These are phyloP conservation scores for Wallacemonas sp. DNA, from an alignment of 208 protist species.

Conservation along the genomic window DNA sequence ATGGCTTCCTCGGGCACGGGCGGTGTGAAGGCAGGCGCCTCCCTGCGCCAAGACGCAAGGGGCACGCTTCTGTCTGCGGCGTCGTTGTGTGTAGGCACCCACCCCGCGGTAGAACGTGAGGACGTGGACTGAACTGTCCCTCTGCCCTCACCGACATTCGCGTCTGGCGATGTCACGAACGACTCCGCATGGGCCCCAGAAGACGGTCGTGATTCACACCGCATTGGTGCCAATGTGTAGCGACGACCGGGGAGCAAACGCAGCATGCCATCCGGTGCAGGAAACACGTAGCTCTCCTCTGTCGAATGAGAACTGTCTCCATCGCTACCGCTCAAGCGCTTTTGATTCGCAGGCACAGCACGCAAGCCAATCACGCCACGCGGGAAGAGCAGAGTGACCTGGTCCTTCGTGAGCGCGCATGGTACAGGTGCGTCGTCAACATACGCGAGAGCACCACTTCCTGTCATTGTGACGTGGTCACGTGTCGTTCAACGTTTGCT, in stretches of 20 bases:
- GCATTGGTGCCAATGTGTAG: conserved; percentile 15
- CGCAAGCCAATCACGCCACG: conserved; percentile 33
- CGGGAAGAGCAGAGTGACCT: conserved; percentile 40
- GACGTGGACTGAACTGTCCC: neutral
- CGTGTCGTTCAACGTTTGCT: no score
- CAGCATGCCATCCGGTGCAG: conserved; percentile 20
- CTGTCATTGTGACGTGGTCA: neutral
- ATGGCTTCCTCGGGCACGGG: neutral
- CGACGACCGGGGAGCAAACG: neutral
- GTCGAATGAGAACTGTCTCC: no score
- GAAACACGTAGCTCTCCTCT: conserved; percentile 29
- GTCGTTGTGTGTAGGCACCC: neutral
- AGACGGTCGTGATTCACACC: neutral
- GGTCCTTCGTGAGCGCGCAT: conserved; percentile 22
- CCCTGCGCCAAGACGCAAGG: neutral
- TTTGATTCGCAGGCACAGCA: no score
- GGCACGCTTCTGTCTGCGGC: neutral
- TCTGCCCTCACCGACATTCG: neutral
- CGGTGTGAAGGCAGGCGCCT: neutral
- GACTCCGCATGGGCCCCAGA: neutral
- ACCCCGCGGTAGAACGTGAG: neutral
- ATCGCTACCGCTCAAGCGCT: neutral
- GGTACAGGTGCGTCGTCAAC: conserved; percentile 43
- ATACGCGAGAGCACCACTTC: neutral
- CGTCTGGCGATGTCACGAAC: neutral